Percentiles rank a stretch among this genome's conserved stretches.
Conservation (phyloP, 208 protist species). For the Acanthamoeba triangularis region DNA sequence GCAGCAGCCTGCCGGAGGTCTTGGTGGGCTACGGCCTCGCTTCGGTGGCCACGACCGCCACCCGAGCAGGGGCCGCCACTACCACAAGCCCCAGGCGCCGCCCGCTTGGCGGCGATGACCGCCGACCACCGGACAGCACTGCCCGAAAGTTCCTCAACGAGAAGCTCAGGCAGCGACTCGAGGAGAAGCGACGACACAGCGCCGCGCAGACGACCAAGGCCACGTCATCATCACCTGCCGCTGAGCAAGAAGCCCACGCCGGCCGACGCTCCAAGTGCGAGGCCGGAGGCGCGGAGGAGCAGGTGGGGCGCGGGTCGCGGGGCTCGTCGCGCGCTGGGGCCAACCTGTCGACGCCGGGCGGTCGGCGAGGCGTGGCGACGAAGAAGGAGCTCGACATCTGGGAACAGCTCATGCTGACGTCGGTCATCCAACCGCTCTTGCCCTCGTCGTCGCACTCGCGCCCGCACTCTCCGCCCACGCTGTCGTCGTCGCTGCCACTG, state of each 20-base stretch:
- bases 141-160: background rate
- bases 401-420: slow-evolving; percentile 4
- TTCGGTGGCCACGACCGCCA: too few relatives aligned
- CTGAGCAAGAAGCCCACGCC: background rate
- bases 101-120: too few relatives aligned
- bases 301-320: background rate
- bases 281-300: background rate
- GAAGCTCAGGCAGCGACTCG: background rate
- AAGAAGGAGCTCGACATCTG: slow-evolving; percentile 7
- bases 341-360: background rate
- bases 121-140: too few relatives aligned
- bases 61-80: too few relatives aligned
- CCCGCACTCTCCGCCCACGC: background rate
- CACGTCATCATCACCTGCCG: too few relatives aligned
- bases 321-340: background rate
- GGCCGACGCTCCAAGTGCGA: background rate
- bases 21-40: too few relatives aligned
- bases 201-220: background rate
- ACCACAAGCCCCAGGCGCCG: too few relatives aligned
- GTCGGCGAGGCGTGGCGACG: background rate
- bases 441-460: background rate
- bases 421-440: background rate
- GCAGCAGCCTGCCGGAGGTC: too few relatives aligned
- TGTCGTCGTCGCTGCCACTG: too few relatives aligned
- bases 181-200: background rate